Base-by-base conservation (phyloP, 2,329 filamentous ascomycete species). In the Didymella keratinophila region DNA sequence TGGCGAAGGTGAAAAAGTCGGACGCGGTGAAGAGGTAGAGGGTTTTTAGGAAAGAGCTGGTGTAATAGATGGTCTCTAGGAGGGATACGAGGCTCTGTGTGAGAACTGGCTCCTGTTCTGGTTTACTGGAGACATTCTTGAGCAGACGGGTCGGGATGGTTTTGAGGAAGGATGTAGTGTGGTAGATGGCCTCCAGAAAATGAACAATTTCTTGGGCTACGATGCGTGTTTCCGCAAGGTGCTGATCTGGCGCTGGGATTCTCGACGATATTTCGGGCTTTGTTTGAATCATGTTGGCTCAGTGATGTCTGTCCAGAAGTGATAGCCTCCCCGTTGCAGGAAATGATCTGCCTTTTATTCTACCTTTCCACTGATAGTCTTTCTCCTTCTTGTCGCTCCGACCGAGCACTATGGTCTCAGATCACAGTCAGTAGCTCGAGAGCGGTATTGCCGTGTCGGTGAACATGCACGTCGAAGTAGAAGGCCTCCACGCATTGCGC, bases 11-110 rank as follows among this genome's bases (percentile, higher is more conserved):
- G 18, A 36, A 20, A 46, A 65, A 52, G 59, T 69, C 62, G 36
- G 56, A 51, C 14, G 57, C 52, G 10, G 62, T 66, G 52, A 67
- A 65, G 42, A 68, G 64, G 39, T 56, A 68, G 18, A 66, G 45
- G 0, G 61, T 63, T 11, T 58, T 46, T 28, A 56, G 41, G 50
- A 45, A 39, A 21, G 20, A 27, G 41, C 12, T 28, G 14, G 16
- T 20, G 41, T 37, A 28, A 23, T 52, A 12, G 28, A 28, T 28
- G 9, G 10, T 23, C 23, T 44, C 49, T 9, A 52, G 16, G 14
- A 37, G 14, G 21, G n/a, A 27, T 30, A 49, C 43, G 12, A 48
- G 32, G 2, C 27, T 11, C 36, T 55, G 52, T 11, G 52, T 55
- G 34, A 48, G 44, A 16, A 39, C 30, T 1, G 30, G 37, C 4